Evolutionary conservation across 441 rosid species (phyloP).

Genomic region (Sinapis alba): DNA sequence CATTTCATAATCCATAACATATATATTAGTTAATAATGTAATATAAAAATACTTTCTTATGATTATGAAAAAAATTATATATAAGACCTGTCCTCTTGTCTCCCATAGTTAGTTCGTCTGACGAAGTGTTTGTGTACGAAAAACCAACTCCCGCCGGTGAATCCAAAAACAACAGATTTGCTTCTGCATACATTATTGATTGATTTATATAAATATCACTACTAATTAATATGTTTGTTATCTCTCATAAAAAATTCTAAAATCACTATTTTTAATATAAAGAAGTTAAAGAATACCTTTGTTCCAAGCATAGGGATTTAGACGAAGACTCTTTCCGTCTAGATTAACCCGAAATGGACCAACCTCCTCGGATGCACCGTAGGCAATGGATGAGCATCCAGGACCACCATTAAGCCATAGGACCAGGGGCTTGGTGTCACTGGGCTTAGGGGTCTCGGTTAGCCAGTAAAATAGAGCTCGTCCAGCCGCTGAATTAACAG

Average conservation of each 20-base stretch:
- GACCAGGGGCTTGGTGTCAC: conserved; percentile 55
- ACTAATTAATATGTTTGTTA: not conserved
- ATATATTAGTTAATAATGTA: not conserved
- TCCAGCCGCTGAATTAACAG: conserved; percentile 54
- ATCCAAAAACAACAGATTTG: conserved; percentile 63
- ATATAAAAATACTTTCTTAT: conserved; percentile 1
- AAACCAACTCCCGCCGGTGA: conserved; percentile 77
- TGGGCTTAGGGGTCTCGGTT: conserved; percentile 47
- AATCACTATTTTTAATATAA: not conserved
- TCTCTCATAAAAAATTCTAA: not conserved
- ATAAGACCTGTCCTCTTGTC: conserved; percentile 65
- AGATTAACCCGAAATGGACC: conserved; percentile 62
- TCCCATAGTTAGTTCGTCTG: conserved; percentile 48
- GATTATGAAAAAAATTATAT: not conserved
- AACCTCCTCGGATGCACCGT: conserved; percentile 67
- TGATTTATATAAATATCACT: not conserved
- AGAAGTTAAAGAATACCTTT: conserved; percentile 42
- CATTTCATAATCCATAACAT: conserved; percentile 7
- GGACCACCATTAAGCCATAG: conserved; percentile 93
- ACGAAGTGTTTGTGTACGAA: conserved; percentile 56
- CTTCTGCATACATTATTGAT: conserved; percentile 43
- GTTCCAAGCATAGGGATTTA: conserved; percentile 65
- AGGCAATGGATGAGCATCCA: conserved; percentile 66
- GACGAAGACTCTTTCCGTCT: conserved; percentile 49
- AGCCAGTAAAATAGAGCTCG: conserved; percentile 88